Conservation (phyloP, 2,329 filamentous ascomycete genomes). For the Tolypocladium inflatum region DNA sequence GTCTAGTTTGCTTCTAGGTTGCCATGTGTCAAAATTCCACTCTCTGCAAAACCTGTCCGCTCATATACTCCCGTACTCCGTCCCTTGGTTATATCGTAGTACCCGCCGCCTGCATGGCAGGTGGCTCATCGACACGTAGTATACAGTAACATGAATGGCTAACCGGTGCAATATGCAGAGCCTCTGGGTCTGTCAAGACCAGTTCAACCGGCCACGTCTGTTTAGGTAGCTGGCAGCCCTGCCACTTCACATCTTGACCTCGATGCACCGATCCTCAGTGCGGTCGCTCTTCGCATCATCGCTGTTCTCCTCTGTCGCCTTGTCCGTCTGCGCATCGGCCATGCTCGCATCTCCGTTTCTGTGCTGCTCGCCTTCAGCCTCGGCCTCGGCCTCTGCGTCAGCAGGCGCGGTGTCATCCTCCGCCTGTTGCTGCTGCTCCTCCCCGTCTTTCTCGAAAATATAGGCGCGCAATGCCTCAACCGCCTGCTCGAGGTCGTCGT, state of each 20-base stretch:
- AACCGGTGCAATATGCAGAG: not conserved
- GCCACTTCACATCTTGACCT: conserved; percentile 1
- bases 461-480: conserved; percentile 14
- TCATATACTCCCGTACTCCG: not conserved
- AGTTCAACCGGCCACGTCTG: not conserved
- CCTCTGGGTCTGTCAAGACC: not conserved
- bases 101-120: not conserved
- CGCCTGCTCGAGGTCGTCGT: conserved; percentile 15
- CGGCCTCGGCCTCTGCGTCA: not conserved
- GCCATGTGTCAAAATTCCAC: conserved; percentile 9
- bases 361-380: not conserved
- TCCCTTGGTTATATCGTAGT: not conserved
- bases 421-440: conserved; percentile 4
- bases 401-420: conserved; percentile 4
- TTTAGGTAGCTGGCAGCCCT: not conserved
- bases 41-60: conserved; percentile 1
- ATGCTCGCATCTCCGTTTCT: conserved; percentile 6
- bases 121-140: not conserved
- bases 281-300: not conserved
- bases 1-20: conserved; percentile 10
- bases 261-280: not conserved
- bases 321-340: conserved; percentile 5
- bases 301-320: not conserved
- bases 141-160: not conserved
- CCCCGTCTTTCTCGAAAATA: conserved; percentile 14